These are phyloP conservation scores for Penstemon eatonii DNA, from an alignment of 257 asterid genomes.

Conservation along the genomic window DNA sequence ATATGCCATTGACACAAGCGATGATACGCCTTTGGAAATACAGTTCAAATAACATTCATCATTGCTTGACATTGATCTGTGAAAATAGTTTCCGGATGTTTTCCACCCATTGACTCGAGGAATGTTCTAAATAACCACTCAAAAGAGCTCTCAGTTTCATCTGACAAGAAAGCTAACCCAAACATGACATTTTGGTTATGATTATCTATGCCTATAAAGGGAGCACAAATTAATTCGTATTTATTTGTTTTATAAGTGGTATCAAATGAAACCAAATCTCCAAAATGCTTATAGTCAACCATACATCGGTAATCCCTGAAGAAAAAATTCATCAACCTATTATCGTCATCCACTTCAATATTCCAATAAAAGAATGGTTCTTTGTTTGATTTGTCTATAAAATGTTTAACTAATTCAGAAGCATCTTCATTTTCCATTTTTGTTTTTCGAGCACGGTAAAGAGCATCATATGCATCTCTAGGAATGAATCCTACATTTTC, in stretches of 20 bases:
- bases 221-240: neutral
- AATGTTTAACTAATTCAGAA: neutral
- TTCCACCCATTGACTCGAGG: constrained; percentile 8
- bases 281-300: neutral
- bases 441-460: neutral
- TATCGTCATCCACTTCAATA: neutral
- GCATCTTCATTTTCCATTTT: constrained; percentile 1
- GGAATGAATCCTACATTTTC: neutral
- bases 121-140: constrained; percentile 1
- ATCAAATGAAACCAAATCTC: neutral
- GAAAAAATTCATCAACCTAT: neutral
- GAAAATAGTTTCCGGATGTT: neutral
- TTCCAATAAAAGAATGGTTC: neutral
- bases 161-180: neutral
- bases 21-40: neutral
- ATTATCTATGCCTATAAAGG: neutral
- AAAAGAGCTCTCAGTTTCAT: neutral
- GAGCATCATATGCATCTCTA: constrained; percentile 1
- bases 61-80: constrained; percentile 7
- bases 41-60: neutral
- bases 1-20: neutral
- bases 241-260: neutral
- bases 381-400: neutral
- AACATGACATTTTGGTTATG: neutral
- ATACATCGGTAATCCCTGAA: neutral